Evolutionary conservation across 1,139 yeast genomes (phyloP), one percentile per base, ranked within the genome.

Genomic region (Pichia sp.): DNA sequence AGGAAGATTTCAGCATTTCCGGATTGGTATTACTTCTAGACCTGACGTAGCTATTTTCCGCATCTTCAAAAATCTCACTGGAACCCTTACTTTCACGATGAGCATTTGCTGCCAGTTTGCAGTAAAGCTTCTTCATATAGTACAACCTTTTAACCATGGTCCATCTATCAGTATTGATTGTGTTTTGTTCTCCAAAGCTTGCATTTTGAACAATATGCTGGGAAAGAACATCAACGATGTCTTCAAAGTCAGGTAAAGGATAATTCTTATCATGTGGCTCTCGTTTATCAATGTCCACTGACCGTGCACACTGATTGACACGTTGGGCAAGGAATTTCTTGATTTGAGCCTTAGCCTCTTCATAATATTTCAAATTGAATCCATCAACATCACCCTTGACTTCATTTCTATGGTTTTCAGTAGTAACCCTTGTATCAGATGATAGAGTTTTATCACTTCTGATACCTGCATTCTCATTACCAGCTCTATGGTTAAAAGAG

Each of bases 401-500:
- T 68, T 92, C 97, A 20, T 74, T 73, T 55, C 75, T 73, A 67
- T 92, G 97, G 27, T 69, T 71, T 12, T 74, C 74, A 50, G 84
- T 83, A 54, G 85, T 85, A 47, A 92, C 85, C 65, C 98, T 79
- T 0, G 90, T 78, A 70, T 92, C 98, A 2, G 84, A 78, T 20
- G 96, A 88, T 55, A 84, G 81, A 56, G 85, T 83, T 73, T 92
- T 92, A 67, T 81, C 83, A 59, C 91, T 97, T 58, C 96, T 76
- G 40, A 92, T 80, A 52, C 98, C 98, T 52, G 75, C 74, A 65
- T 92, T 92, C 36, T 90, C 96, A 58, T 81, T 87, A 31, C 97
- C 97, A 0, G 96, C 93, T 63, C 95, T 78, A 65, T 89, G 84
- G 68, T 91, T 92, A 71, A 92, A 92, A 0, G 95, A 85, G 54